These are phyloP conservation scores for Tephrocybe sp. DNA, from an alignment of 768 basidiomycete genomes.

Conservation along the genomic window DNA sequence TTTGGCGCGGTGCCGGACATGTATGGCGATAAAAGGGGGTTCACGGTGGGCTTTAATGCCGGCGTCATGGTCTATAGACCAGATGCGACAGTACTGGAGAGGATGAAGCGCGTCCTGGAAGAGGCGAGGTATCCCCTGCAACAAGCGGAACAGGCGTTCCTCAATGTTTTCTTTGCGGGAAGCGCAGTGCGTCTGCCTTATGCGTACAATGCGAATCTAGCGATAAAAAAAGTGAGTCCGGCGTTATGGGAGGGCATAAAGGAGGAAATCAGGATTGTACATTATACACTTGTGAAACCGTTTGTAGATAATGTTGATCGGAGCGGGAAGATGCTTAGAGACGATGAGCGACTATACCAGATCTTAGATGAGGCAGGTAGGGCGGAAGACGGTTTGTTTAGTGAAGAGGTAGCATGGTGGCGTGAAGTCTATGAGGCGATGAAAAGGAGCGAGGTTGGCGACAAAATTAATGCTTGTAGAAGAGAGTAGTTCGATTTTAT, in stretches of 20 bases:
- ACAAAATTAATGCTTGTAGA: conserved; percentile 4
- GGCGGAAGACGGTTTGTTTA: conserved; percentile 21
- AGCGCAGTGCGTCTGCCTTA: conserved; percentile 33
- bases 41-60: conserved; percentile 35
- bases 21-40: conserved; percentile 27
- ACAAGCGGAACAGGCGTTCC: conserved; percentile 39
- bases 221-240: conserved; percentile 30
- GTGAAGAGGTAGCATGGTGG: conserved; percentile 33
- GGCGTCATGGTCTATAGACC: conserved; percentile 35
- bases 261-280: conserved; percentile 31
- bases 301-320: conserved; percentile 13
- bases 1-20: conserved; percentile 42
- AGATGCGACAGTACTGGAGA: conserved; percentile 22
- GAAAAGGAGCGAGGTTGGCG: conserved; percentile 13
- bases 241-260: conserved; percentile 30
- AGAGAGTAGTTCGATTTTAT: neutral
- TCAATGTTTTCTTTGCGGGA: conserved; percentile 36
- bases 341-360: conserved; percentile 19
- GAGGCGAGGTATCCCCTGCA: conserved; percentile 26
- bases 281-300: conserved; percentile 32
- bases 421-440: conserved; percentile 27
- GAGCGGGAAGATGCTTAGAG: conserved; percentile 16
- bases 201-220: conserved; percentile 40
- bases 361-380: conserved; percentile 18
- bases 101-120: conserved; percentile 26